These are phyloP conservation scores for Linnemannia zychae DNA, from an alignment of 192 early-diverging fungal species.

Conservation along the genomic window DNA sequence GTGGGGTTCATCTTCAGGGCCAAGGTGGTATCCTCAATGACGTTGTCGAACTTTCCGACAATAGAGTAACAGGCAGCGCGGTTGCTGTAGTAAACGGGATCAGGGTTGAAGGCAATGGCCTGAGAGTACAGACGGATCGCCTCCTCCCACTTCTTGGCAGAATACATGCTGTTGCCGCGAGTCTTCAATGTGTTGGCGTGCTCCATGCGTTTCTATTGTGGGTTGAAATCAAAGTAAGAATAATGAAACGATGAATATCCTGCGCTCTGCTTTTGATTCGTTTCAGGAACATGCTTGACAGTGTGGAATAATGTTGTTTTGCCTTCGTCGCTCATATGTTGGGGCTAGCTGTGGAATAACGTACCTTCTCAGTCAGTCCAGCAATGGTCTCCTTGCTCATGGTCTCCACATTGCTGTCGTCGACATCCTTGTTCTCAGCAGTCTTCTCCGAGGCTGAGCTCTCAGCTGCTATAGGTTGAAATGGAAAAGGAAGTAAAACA, in stretches of 20 bases:
- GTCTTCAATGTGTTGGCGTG: constrained; percentile 84
- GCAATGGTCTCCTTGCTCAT: constrained; percentile 51
- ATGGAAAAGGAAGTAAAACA: neutral
- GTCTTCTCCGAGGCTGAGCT: constrained; percentile 19
- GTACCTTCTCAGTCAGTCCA: constrained; percentile 50
- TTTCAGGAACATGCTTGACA: neutral
- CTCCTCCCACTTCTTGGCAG: constrained; percentile 83
- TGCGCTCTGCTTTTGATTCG: neutral
- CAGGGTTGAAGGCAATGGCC: constrained; percentile 85
- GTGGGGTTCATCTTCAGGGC: constrained; percentile 85
- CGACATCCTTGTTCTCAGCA: constrained; percentile 25
- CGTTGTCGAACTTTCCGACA: constrained; percentile 76
- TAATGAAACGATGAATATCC: neutral
- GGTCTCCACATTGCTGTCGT: constrained; percentile 50
- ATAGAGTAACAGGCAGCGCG: constrained; percentile 94
- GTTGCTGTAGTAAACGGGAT: constrained; percentile 95
- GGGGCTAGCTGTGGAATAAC: neutral
- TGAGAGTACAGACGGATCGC: constrained; percentile 91
- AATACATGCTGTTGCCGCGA: constrained; percentile 90
- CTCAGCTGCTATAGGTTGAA: constrained; percentile 11
- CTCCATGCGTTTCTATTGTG: constrained; percentile 65
- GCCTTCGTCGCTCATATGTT: neutral
- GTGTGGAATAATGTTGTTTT: neutral
- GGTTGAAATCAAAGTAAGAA: neutral
- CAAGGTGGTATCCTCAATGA: constrained; percentile 88